These are phyloP conservation scores for Candolleomyces efflorescens DNA, from an alignment of 768 basidiomycete species.

Conservation along the genomic window DNA sequence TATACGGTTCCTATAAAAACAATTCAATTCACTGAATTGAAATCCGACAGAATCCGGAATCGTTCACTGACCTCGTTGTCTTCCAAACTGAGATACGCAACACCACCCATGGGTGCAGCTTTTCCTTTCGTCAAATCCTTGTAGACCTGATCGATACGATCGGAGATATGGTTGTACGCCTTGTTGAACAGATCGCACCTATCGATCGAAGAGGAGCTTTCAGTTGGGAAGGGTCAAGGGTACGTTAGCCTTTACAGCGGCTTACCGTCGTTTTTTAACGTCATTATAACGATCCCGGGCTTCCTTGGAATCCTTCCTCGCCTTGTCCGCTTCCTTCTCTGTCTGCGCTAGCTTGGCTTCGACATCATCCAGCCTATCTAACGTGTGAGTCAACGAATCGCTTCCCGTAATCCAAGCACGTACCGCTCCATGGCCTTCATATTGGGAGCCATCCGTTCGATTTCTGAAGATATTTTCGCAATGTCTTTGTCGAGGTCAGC, in stretches of 20 bases:
- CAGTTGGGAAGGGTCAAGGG: neutral
- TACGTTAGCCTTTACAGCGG: too few relatives aligned
- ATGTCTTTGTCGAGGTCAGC: conserved; percentile 74
- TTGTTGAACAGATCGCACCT: conserved; percentile 87
- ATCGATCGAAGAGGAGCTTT: neutral
- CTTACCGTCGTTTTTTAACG: conserved; percentile 75
- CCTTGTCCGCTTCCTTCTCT: conserved; percentile 89
- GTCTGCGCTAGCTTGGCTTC: conserved; percentile 83
- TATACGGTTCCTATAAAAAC: conserved; percentile 25
- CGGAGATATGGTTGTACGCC: conserved; percentile 94
- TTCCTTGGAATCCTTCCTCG: conserved; percentile 81
- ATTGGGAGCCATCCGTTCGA: conserved; percentile 93
- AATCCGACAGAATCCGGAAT: neutral
- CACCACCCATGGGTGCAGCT: conserved; percentile 90
- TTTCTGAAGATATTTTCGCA: conserved; percentile 66
- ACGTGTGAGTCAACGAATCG: too few relatives aligned
- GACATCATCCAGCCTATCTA: conserved; percentile 69
- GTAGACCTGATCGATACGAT: conserved; percentile 92
- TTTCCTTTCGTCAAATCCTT: conserved; percentile 97
- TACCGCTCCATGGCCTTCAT: conserved; percentile 93
- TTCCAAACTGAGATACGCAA: conserved; percentile 93
- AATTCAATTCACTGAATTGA: too few relatives aligned
- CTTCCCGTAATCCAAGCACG: conserved; percentile 14
- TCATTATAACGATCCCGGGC: conserved; percentile 94
- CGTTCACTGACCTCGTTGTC: conserved; percentile 75